These are phyloP conservation scores for Colletotrichum sp. DNA, from an alignment of 2,329 filamentous ascomycete species.

Conservation along the genomic window DNA sequence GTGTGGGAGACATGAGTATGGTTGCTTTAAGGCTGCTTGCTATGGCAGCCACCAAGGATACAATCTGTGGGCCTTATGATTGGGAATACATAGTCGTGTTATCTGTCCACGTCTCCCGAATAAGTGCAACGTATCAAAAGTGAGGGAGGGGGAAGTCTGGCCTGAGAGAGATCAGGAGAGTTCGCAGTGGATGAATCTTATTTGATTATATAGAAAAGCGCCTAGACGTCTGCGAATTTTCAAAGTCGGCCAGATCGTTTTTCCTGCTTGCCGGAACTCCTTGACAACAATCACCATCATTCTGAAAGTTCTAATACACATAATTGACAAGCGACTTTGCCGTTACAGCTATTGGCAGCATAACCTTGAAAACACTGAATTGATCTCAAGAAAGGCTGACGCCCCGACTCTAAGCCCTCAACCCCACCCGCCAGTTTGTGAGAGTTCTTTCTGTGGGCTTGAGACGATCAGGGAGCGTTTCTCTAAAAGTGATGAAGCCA, in stretches of 20 bases:
- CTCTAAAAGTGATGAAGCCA: neutral
- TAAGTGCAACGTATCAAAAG: too few relatives aligned
- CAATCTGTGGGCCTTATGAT: too few relatives aligned
- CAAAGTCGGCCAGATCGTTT: accelerated
- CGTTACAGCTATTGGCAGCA: accelerated
- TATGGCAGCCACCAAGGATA: too few relatives aligned
- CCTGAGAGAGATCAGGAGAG: too few relatives aligned
- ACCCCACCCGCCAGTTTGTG: neutral
- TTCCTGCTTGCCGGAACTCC: accelerated
- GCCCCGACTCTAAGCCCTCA: accelerated
- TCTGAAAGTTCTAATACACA: accelerated
- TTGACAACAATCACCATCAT: neutral
- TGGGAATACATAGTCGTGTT: too few relatives aligned
- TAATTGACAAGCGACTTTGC: neutral
- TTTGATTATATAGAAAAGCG: too few relatives aligned
- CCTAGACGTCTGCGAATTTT: too few relatives aligned
- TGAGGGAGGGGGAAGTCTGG: too few relatives aligned
- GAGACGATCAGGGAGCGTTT: neutral
- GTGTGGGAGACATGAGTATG: neutral
- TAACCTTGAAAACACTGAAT: neutral
- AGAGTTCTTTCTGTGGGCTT: neutral
- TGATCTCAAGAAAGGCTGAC: accelerated
- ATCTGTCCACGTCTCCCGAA: too few relatives aligned
- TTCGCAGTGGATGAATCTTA: too few relatives aligned
- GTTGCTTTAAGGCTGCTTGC: neutral